phyloP scores from a whole-genome alignment of 2,329 filamentous ascomycete genomes.

The Diaporthe humulicola region DNA sequence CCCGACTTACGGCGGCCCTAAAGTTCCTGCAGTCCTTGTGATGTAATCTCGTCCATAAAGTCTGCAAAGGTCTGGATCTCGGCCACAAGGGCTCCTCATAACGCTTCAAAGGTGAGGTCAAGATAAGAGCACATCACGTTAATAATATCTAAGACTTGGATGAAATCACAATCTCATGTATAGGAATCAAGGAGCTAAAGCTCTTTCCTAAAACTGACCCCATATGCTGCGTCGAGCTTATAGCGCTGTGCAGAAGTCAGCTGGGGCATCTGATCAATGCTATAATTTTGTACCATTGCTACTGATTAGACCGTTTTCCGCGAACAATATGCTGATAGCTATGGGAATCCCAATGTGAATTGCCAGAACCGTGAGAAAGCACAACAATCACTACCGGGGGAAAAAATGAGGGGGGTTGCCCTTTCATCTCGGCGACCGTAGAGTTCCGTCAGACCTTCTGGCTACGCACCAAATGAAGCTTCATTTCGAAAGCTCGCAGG shows the following conservation, averaged over 20 bases:
- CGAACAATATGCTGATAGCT: too few relatives aligned
- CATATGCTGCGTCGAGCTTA: too few relatives aligned
- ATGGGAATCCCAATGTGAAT: too few relatives aligned
- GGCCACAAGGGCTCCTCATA: background rate
- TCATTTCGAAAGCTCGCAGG: background rate
- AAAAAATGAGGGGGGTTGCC: too few relatives aligned
- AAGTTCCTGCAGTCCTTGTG: background rate
- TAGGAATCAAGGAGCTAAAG: background rate
- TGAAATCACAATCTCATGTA: background rate
- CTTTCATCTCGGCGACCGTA: background rate
- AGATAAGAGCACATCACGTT: background rate
- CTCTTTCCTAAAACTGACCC: too few relatives aligned
- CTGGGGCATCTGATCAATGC: too few relatives aligned
- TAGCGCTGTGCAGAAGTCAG: too few relatives aligned
- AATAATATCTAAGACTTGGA: background rate
- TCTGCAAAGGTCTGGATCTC: background rate
- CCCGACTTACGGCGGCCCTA: background rate
- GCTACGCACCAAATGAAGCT: background rate
- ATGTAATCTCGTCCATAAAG: background rate
- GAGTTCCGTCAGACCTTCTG: background rate
- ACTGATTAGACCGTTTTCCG: too few relatives aligned
- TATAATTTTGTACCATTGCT: too few relatives aligned
- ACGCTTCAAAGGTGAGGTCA: background rate
- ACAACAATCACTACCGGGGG: too few relatives aligned
- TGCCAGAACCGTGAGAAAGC: too few relatives aligned